Conservation (phyloP, 345 rosid genomes). For the Sapria himalayana region DNA sequence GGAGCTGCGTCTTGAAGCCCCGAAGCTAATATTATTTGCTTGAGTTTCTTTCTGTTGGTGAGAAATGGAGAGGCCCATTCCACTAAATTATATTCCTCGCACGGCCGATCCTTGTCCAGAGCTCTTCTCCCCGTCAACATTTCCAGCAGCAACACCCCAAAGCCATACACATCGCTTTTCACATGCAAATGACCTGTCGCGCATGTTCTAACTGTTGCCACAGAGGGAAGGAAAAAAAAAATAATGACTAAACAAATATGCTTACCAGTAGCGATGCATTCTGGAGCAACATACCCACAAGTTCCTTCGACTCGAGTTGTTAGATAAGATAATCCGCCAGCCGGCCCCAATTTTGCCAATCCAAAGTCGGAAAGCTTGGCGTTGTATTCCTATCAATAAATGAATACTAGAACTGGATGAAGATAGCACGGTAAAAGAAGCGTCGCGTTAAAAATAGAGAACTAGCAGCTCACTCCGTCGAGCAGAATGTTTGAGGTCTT, state of each 20-base stretch:
- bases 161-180: conserved; percentile 54
- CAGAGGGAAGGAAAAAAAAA: too few relatives aligned
- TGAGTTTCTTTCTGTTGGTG: conserved; percentile 19
- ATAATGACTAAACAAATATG: conserved; percentile 1
- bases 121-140: conserved; percentile 34
- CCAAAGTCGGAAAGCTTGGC: conserved; percentile 56
- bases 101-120: conserved; percentile 18
- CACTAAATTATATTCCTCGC: conserved; percentile 25
- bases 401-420: too few relatives aligned
- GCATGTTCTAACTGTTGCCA: too few relatives aligned
- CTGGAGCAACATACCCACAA: conserved; percentile 41
- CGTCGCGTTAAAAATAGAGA: too few relatives aligned
- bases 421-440: too few relatives aligned
- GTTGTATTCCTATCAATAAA: conserved; percentile 20
- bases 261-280: conserved; percentile 47
- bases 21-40: conserved; percentile 18
- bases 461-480: conserved; percentile 32
- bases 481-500: conserved; percentile 70
- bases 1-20: conserved; percentile 38
- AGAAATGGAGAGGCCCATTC: conserved; percentile 34
- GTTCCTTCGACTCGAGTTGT: conserved; percentile 24
- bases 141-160: conserved; percentile 49
- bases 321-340: conserved; percentile 29
- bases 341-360: conserved; percentile 47
- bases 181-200: conserved; percentile 37